A percentile compares a stretch with the other conserved stretches of the same genome.
Evolutionary conservation across 1,284 basidiomycete species (phyloP).

Genomic region (Cryptococcus sp.): DNA sequence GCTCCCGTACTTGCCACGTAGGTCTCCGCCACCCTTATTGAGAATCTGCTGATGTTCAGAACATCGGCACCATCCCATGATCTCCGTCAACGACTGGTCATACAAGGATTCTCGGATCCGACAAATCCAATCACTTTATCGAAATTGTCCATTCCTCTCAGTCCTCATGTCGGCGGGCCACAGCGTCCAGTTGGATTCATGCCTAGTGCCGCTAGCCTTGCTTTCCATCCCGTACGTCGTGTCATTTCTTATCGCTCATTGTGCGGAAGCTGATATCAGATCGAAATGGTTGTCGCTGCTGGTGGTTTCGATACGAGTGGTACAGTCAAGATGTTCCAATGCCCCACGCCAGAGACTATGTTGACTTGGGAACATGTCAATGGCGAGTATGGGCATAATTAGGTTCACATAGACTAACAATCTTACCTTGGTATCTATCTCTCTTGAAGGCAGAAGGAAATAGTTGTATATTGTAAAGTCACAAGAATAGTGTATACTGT

Average conservation of each 20-base stretch:
- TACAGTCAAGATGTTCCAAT: slow-evolving; percentile 42
- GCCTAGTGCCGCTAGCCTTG: slow-evolving; percentile 40
- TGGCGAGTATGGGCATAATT: neutral
- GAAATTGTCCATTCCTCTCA: slow-evolving; percentile 33
- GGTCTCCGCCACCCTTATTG: slow-evolving; percentile 43
- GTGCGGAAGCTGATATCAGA: slow-evolving; percentile 12
- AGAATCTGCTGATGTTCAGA: slow-evolving; percentile 4
- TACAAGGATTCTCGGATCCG: slow-evolving; percentile 42
- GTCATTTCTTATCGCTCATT: neutral
- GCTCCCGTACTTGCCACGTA: slow-evolving; percentile 83
- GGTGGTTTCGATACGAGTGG: slow-evolving; percentile 45
- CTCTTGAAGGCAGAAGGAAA: neutral
- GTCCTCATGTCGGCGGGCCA: slow-evolving; percentile 22
- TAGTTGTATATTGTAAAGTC: neutral
- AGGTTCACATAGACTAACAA: neutral
- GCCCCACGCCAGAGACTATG: slow-evolving; percentile 19
- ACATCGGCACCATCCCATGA: slow-evolving; percentile 37
- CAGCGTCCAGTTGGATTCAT: slow-evolving; percentile 28
- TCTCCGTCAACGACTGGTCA: slow-evolving; percentile 38
- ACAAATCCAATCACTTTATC: slow-evolving; percentile 33
- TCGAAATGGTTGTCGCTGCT: slow-evolving; percentile 45
- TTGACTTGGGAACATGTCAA: neutral
- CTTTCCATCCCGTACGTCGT: slow-evolving; percentile 48
- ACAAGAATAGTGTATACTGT: too few relatives aligned
- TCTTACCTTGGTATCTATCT: neutral